Conservation (phyloP, 2,329 filamentous ascomycete genomes). For the Microcera coccophila region DNA sequence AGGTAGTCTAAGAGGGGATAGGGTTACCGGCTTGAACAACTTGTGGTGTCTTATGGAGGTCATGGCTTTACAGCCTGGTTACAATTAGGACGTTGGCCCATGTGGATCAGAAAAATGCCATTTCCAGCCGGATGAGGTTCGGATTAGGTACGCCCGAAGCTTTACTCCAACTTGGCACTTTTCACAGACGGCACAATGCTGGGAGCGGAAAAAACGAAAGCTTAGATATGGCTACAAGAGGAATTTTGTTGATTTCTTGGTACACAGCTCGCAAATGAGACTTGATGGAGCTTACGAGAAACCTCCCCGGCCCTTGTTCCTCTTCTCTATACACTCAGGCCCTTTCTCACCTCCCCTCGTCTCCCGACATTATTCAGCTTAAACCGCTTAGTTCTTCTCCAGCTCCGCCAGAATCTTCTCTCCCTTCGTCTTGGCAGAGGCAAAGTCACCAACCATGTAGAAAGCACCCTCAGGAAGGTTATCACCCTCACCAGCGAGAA, state of each 20-base stretch:
- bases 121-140: no score
- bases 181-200: no score
- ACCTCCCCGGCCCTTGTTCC: slow-evolving; percentile 47
- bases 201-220: slow-evolving; percentile 24
- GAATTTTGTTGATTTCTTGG: slow-evolving; percentile 52
- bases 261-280: slow-evolving; percentile 61
- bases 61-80: no score
- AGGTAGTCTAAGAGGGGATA: no score
- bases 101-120: no score
- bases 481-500: slow-evolving; percentile 91
- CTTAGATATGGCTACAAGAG: slow-evolving; percentile 38
- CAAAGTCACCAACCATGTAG: slow-evolving; percentile 99
- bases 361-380: slow-evolving; percentile 35
- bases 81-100: no score
- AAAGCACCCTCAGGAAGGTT: slow-evolving; percentile 88
- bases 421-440: slow-evolving; percentile 90
- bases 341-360: slow-evolving; percentile 30
- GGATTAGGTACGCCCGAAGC: no score
- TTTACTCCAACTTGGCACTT: no score
- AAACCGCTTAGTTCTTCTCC: slow-evolving; percentile 55
- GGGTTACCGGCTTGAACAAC: no score
- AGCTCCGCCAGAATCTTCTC: slow-evolving; percentile 99
- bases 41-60: no score
- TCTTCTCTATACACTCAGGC: slow-evolving; percentile 59
- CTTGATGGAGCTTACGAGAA: slow-evolving; percentile 53